These are phyloP conservation scores for Zoysia pacifica DNA, from an alignment of 176 grass and related monocot genomes.

Conservation along the genomic window DNA sequence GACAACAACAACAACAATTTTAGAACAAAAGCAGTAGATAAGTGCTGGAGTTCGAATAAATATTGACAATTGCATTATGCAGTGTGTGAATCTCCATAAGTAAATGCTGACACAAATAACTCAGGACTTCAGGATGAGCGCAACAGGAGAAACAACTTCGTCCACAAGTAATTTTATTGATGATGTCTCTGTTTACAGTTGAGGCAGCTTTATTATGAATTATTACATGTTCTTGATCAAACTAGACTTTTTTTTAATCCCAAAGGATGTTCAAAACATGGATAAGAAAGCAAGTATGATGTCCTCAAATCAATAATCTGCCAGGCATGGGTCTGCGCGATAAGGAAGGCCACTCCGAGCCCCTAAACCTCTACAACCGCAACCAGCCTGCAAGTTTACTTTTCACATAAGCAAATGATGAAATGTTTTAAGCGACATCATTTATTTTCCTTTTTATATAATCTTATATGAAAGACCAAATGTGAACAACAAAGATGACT, in stretches of 20 bases:
- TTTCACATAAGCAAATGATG: conserved; percentile 1
- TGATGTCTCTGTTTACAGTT: not conserved
- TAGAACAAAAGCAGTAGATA: too few species aligned
- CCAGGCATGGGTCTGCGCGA: conserved; percentile 47
- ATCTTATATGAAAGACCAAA: not conserved
- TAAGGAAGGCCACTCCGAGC: conserved; percentile 64
- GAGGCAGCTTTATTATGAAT: not conserved
- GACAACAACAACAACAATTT: too few species aligned
- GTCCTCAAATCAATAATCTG: conserved; percentile 11
- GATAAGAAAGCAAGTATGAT: not conserved
- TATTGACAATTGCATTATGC: too few species aligned
- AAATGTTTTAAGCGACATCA: not conserved
- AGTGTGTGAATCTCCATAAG: too few species aligned
- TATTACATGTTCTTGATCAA: not conserved
- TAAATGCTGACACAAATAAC: too few species aligned
- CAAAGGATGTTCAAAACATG: not conserved
- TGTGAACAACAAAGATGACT: not conserved
- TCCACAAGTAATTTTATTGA: not conserved
- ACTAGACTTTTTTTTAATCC: not conserved
- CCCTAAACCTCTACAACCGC: conserved; percentile 67
- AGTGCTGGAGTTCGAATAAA: too few species aligned
- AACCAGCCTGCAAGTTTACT: conserved; percentile 53
- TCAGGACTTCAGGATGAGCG: too few species aligned
- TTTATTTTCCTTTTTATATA: not conserved
- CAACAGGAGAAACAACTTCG: not conserved